Base-by-base conservation (phyloP, 1,284 basidiomycete genomes). In the Inonotus obliquus region DNA sequence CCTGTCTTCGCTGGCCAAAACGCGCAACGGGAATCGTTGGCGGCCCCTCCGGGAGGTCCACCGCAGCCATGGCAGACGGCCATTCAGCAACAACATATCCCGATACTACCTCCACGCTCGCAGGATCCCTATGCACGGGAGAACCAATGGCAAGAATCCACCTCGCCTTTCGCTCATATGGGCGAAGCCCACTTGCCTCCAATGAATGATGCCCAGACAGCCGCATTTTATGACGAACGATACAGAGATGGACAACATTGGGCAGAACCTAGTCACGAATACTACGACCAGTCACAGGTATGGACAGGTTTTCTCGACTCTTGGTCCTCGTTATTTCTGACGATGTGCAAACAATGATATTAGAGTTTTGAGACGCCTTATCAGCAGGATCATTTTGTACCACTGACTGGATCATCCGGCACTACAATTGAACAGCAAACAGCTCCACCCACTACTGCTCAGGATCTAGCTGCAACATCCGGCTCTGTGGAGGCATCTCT, bases 51-150 rank as follows among this genome's bases (percentile, higher is more conserved):
- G 11, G 71, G 77, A 41, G 74, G 76, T 0, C 80, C 81, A 5
- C 80, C 83, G 17, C 85, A 81, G 62, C 76, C 81, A 25, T 89
- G 86, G 87, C 85, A 87, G 68, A 75, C 78, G 3, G 71, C 82
- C 6, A 79, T 76, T 61, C 82, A 85, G 0, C 82, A 85, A 0
- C 86, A 87, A 1, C 75, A 74, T 48, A 73, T 75, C 3, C 80
- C 77, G 17, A 77, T 84, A 67, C 74, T 83, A 27, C 51, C 59
- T 35, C 76, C 80, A 44, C 80, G 79, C 9, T 70, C 79, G 14
- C 71, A 79, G 13, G 74, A 73, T 37, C 71, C 73, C 5, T 84
- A 79, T 57, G 62, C 53, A 65, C 73, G 79, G 7, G 78, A 82
- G 38, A 80, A 82, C 6, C 67, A 75, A 17, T 84, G 81, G 83